Evolutionary conservation across 148 eudicot genomes (phyloP), one percentile per base, ranked within the genome.

Genomic region (Cornus controversa): DNA sequence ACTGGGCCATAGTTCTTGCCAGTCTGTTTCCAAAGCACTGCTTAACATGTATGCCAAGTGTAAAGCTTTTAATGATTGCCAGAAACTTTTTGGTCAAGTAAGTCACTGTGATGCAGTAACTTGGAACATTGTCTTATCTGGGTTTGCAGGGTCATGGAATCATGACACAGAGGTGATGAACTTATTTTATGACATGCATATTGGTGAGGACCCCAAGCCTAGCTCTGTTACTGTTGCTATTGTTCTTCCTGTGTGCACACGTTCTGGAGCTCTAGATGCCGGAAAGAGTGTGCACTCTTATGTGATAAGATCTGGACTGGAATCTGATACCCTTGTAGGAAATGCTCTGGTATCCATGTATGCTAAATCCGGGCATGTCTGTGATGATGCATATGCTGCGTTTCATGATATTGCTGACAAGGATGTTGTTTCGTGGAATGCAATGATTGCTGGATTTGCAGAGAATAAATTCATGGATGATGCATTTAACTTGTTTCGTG

Each of bases 381-480:
- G 63, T 54, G 83, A 79, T 77, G 89, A 83, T 81, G 97, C 91
- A 42, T 80, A 76, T 81, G 53, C 54, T 54, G 75, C 86, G 69
- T 92, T 92, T 77, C 57, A 71, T 71, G 86, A 75, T 77, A 88
- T 89, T 68, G 45, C 77, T 65, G 85, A 85, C 42, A 89, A 87
- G 84, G 94, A 92, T 83, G 87, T 89, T 57, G 83, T 92, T 42
- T 91, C 94, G 1, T 92, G 94, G 91, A 92, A 92, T 81, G 94
- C 93, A 3, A 74, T 85, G 26, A 88, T 92, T 81, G 84, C 91
- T 57, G 94, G 97, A 75, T 85, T 87, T 77, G 73, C 82, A 2
- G 90, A 89, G 79, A 88, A 89, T 80, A 83, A 84, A 57, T 79
- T 88, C 26, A 54, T 81, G 27, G 60, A 60, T 66, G 84, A 87